Conservation (phyloP, 2,329 filamentous ascomycete species). For the Colletotrichum sp. region DNA sequence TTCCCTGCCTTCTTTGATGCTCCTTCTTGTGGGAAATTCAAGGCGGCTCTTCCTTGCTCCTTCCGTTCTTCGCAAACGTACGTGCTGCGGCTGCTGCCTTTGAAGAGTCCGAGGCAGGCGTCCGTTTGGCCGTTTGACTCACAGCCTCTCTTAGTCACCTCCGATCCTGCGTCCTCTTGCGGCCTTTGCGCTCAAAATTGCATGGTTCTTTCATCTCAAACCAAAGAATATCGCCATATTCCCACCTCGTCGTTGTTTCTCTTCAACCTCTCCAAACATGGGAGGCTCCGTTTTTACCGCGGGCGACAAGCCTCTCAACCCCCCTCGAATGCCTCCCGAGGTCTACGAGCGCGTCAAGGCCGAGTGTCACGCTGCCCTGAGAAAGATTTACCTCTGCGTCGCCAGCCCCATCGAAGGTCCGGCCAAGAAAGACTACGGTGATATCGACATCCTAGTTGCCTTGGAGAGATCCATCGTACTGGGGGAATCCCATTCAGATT, state of each 20-base stretch:
- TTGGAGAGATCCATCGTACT: constrained; percentile 28
- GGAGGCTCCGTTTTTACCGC: constrained; percentile 67
- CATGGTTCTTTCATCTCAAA: background rate
- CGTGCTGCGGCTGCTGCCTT: background rate
- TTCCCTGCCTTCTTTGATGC: background rate
- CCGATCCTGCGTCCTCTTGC: background rate
- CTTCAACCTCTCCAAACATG: constrained; percentile 48
- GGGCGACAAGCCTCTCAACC: constrained; percentile 52
- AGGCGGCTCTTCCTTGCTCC: background rate
- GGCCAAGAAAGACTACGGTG: constrained; percentile 71
- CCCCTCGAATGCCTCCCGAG: constrained; percentile 67
- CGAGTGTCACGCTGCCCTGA: constrained; percentile 50
- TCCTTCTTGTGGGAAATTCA: background rate
- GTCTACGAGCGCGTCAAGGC: constrained; percentile 61
- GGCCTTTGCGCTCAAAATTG: background rate
- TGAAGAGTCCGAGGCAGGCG: background rate
- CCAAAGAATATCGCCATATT: background rate
- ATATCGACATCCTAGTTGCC: constrained; percentile 73
- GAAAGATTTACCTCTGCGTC: constrained; percentile 57
- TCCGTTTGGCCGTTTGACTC: background rate
- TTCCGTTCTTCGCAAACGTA: background rate
- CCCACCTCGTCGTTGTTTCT: background rate
- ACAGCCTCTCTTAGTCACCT: background rate
- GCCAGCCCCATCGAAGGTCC: constrained; percentile 71
- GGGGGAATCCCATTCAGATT: background rate